Conservation (phyloP, 1,284 basidiomycete genomes). For the Naganishia sp. region DNA sequence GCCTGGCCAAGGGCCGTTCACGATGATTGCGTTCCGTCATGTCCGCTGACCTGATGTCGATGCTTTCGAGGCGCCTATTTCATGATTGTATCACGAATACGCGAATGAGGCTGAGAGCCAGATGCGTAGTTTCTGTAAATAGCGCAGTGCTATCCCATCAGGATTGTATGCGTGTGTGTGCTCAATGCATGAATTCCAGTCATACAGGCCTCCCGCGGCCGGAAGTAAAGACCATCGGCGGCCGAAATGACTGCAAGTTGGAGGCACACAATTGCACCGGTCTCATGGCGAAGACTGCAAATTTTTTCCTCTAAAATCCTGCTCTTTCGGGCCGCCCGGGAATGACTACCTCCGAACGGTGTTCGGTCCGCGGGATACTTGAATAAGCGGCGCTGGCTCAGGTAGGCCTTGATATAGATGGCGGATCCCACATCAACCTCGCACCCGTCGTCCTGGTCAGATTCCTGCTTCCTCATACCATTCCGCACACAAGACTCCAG, state of each 20-base stretch:
- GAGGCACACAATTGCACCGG: no score
- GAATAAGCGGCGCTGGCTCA: no score
- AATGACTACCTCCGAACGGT: neutral
- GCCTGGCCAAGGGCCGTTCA: constrained; percentile 16
- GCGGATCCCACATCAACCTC: neutral
- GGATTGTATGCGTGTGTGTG: no score
- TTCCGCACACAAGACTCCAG: neutral
- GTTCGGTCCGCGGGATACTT: neutral
- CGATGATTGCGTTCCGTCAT: constrained; percentile 26
- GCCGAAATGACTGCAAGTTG: neutral
- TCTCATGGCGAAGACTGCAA: no score
- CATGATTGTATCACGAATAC: neutral
- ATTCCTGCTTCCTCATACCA: neutral
- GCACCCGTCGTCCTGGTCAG: neutral
- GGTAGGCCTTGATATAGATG: neutral
- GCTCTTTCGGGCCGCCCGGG: no score
- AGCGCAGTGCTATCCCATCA: no score
- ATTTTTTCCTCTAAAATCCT: no score
- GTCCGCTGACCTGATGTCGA: neutral
- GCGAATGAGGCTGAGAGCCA: no score
- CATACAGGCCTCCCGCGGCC: neutral
- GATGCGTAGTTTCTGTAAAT: neutral
- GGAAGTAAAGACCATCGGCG: neutral
- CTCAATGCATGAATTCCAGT: no score
- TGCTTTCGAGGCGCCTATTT: neutral